Evolutionary conservation across 371 early-diverging fungal species (phyloP), one percentile per base, ranked within the genome.

Genomic region (Neoconidiobolus thromboides): DNA sequence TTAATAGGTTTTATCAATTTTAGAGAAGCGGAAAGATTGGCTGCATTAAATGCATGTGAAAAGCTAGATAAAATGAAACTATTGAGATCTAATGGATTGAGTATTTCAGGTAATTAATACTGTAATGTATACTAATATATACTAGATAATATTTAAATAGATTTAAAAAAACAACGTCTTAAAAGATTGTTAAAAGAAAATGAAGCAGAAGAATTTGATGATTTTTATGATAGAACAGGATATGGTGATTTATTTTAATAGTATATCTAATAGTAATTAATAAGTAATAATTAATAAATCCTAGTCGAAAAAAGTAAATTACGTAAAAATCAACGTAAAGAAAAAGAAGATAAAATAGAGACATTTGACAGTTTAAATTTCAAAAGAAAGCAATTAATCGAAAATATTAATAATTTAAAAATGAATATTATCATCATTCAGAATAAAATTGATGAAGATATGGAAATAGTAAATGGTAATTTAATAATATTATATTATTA

Each of bases 21-120:
- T 4, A 57, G 48, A 9, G 58, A 58, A 46, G 58, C 58, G 26
- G 58, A 58, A 38, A 15, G 58, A 9, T 10, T 58, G 12, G 58
- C 58, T 7, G 58, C 58, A 1, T n/a, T 58, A 37, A 48, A 58
- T 14, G 58, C 58, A 6, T 58, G 58, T 40, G 48, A 12, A 4
- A 46, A 58, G 40, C 36, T 58, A 4, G 58, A 58, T 48, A 58
- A 49, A 26, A 10, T 40, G 3, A 40, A 40, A 6, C 38, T 55
- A 10, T 55, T 55, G 5, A 26, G 38, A 42, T 14, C 26, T 26
- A 26, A 26, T 26, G 26, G 26, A 26, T 26, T 26, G 26, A 26
- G 26, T 26, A 26, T 26, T 49, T 49, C 10, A 26, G 49, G 49
- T 12, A 12, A 4, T 49, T 49, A 49, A 14, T 3, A 4, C 14